Conservation (phyloP, 495 filamentous ascomycete genomes). For the Penicillium macrosclerotiorum region DNA sequence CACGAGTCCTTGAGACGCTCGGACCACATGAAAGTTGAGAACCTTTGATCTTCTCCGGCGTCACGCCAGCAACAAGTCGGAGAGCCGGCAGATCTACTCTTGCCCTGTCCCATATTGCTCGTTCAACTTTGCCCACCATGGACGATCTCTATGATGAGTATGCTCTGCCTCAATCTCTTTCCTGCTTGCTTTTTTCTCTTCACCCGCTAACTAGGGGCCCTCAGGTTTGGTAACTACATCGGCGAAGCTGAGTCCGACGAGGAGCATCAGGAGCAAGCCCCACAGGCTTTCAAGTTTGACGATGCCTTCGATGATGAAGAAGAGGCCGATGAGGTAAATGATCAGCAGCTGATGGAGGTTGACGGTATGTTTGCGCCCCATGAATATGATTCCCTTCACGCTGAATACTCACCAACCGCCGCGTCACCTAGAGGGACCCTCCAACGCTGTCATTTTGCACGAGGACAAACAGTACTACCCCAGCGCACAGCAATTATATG, state of each 20-base stretch:
- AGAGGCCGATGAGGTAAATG: constrained; percentile 50
- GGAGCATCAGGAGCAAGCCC: constrained; percentile 70
- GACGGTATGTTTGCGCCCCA: constrained; percentile 57
- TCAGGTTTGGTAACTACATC: constrained; percentile 92
- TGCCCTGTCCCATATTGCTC: constrained; percentile 4
- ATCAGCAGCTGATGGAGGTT: constrained; percentile 90
- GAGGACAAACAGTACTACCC: constrained; percentile 99
- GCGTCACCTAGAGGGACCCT: constrained; percentile 72
- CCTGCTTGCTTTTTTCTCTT: not conserved
- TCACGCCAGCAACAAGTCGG: constrained; percentile 21
- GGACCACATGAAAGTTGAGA: constrained; percentile 17
- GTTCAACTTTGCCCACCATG: constrained; percentile 46
- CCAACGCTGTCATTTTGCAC: constrained; percentile 93
- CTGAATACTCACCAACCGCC: constrained; percentile 10
- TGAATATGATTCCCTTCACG: not conserved
- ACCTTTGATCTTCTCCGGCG: constrained; percentile 17
- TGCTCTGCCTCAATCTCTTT: constrained; percentile 9
- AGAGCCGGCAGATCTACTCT: constrained; percentile 8
- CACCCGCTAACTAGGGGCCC: constrained; percentile 15
- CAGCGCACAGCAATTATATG: constrained; percentile 91
- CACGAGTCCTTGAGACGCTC: constrained; percentile 26
- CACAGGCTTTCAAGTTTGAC: constrained; percentile 76
- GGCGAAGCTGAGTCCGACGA: constrained; percentile 90
- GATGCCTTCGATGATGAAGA: constrained; percentile 67
- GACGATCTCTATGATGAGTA: constrained; percentile 87